Conservation (phyloP, 768 basidiomycete species). For the Cyclocybe aegerita region DNA sequence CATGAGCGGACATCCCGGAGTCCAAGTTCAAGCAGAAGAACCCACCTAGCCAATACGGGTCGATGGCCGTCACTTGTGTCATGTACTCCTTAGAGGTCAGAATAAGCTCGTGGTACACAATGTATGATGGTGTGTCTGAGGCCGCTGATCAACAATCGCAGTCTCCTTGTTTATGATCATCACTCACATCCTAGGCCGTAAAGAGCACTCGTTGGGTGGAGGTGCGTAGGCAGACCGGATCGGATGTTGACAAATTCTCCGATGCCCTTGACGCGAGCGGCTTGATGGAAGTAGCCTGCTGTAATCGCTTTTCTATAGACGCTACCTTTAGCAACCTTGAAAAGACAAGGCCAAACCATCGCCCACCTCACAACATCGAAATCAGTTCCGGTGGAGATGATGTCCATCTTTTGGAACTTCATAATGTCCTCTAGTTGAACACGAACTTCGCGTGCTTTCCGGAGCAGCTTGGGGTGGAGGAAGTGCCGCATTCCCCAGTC, state of each 20-base stretch:
- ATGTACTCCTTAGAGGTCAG: constrained; percentile 97
- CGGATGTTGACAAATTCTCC: constrained; percentile 98
- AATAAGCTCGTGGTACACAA: constrained; percentile 95
- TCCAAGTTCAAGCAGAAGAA: neutral
- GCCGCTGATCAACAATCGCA: constrained; percentile 7
- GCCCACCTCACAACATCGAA: constrained; percentile 81
- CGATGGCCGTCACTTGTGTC: constrained; percentile 98
- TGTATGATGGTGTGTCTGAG: constrained; percentile 91
- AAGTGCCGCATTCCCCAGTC: constrained; percentile 96
- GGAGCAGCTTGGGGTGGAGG: constrained; percentile 91
- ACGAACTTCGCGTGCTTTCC: constrained; percentile 95
- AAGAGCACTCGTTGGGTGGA: constrained; percentile 95
- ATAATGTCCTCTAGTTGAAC: constrained; percentile 97
- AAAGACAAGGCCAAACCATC: neutral
- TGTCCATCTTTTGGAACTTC: constrained; percentile 97
- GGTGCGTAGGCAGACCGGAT: constrained; percentile 90
- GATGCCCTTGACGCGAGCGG: constrained; percentile 96
- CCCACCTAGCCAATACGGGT: constrained; percentile 95
- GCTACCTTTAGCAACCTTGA: constrained; percentile 1
- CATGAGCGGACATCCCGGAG: neutral
- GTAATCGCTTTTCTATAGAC: constrained; percentile 86
- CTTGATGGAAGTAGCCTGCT: constrained; percentile 98
- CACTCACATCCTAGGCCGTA: constrained; percentile 92
- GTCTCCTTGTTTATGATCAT: neutral
- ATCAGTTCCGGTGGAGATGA: constrained; percentile 90